phyloP scores from a whole-genome alignment of 352 stramenopile genomes.

The Phytophthora agathidicida region DNA sequence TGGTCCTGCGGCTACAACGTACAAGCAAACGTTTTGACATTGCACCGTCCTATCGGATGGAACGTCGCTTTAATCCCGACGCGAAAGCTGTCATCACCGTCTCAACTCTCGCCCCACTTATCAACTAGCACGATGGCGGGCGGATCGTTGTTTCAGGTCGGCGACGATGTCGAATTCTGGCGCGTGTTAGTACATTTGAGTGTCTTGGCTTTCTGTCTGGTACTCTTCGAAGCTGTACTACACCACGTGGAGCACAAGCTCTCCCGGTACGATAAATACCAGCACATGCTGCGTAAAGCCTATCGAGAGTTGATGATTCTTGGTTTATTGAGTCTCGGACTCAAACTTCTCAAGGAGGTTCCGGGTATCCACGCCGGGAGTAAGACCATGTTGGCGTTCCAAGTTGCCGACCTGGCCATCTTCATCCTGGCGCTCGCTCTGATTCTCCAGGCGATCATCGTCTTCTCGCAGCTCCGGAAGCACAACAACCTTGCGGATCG shows the following conservation, averaged over 20 bases:
- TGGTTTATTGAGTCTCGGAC: constrained; percentile 53
- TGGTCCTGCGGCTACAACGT: constrained; percentile 7
- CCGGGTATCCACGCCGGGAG: constrained; percentile 31
- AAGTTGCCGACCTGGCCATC: constrained; percentile 60
- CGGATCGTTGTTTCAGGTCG: constrained; percentile 61
- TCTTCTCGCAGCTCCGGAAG: constrained; percentile 51
- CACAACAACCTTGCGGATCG: constrained; percentile 44
- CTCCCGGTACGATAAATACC: constrained; percentile 62
- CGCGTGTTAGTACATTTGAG: constrained; percentile 55
- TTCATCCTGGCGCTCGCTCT: constrained; percentile 63
- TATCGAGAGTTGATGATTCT: constrained; percentile 71
- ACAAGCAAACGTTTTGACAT: constrained; percentile 4
- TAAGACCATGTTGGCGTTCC: constrained; percentile 51
- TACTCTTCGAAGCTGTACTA: constrained; percentile 52
- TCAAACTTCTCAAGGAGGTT: constrained; percentile 60
- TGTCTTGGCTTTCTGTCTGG: constrained; percentile 54
- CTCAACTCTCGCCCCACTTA: too few species aligned
- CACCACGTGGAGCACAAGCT: constrained; percentile 60
- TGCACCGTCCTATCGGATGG: constrained; percentile 2
- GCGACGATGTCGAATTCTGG: constrained; percentile 60
- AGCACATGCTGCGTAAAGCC: constrained; percentile 71
- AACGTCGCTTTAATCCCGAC: constrained; percentile 15
- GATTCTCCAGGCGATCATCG: constrained; percentile 54
- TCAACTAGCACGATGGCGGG: constrained; percentile 24
- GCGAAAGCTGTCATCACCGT: neutral